These are phyloP conservation scores for Hymenoscyphus occultus DNA, from an alignment of 2,329 filamentous ascomycete species.

Conservation along the genomic window DNA sequence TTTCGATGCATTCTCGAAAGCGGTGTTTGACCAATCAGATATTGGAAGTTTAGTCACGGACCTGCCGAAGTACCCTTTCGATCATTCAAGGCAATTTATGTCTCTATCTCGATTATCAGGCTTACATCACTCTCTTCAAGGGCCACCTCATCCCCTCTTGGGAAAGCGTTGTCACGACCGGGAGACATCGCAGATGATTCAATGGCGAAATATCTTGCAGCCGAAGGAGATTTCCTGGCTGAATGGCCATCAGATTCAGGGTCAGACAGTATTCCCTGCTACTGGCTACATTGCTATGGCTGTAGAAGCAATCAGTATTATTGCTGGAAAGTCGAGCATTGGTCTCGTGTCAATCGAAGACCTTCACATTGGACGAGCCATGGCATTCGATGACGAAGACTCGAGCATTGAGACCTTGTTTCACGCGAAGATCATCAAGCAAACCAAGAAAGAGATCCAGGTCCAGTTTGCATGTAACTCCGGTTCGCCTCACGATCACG, in stretches of 20 bases:
- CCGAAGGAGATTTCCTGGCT: constrained; percentile 43
- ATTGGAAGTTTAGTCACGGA: background rate
- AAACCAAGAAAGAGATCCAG: too few relatives aligned
- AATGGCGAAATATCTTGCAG: constrained; percentile 16
- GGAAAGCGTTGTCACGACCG: constrained; percentile 31
- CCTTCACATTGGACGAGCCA: background rate
- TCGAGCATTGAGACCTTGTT: too few relatives aligned
- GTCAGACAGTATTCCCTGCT: constrained; percentile 41
- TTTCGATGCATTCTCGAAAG: too few relatives aligned
- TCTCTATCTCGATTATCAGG: too few relatives aligned
- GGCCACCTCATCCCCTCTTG: too few relatives aligned
- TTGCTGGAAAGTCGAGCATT: background rate
- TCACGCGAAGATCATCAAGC: too few relatives aligned
- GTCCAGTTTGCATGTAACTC: too few relatives aligned
- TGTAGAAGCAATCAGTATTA: constrained; percentile 34
- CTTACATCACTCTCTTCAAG: too few relatives aligned
- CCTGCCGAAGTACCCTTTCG: background rate
- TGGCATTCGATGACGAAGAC: background rate
- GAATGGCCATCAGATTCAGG: constrained; percentile 41
- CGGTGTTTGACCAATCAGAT: too few relatives aligned
- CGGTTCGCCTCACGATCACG: too few relatives aligned
- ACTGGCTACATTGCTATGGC: constrained; percentile 44
- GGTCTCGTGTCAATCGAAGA: background rate
- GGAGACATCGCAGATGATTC: constrained; percentile 16
- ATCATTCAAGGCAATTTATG: constrained; percentile 29